Percentiles rank a stretch among this genome's conserved stretches.
Evolutionary conservation across 176 grass and related monocot genomes (phyloP).

Genomic region (sorghum (Sorghum bicolor)): Sorghum_bicolor_NCBIv3 NC_012872.2:65721001-65721500

Average conservation of each 20-base stretch:
- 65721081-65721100: neutral
- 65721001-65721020: neutral
- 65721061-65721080: neutral
- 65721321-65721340: neutral
- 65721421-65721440: slow-evolving; percentile 31
- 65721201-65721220: slow-evolving; percentile 3
- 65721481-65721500: neutral
- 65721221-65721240: neutral
- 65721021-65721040: slow-evolving; percentile 18
- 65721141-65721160: neutral
- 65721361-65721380: neutral
- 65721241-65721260: neutral
- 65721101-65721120: neutral
- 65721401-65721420: neutral
- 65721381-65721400: neutral
- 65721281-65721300: neutral
- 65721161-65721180: neutral
- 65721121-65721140: neutral
- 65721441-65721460: slow-evolving; percentile 12
- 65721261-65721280: neutral
- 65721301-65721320: neutral
- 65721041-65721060: neutral
- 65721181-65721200: neutral
- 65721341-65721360: neutral
- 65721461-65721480: slow-evolving; percentile 2